Base-by-base conservation (phyloP, 495 filamentous ascomycete genomes). In the Penicillium arizonense region DNA sequence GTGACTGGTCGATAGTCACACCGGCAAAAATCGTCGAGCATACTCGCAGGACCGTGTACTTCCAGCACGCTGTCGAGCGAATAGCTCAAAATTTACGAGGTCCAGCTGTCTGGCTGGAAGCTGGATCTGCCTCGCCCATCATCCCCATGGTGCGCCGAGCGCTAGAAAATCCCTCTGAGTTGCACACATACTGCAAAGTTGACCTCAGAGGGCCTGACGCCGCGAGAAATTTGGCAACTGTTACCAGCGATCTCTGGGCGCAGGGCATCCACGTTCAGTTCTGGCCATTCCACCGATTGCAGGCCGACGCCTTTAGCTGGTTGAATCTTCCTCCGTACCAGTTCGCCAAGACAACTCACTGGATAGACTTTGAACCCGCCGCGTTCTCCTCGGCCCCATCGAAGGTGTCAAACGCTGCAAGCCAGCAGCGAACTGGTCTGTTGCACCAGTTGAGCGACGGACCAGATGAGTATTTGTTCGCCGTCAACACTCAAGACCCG, bases 11-110 rank as follows among this genome's bases (percentile, higher is more conserved):
- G 8, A 26, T 1, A 1, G 9, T 56, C 41, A 57, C 38, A 2
- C 13, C 64, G 3, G 40, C 54, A 20, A 26, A 51, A 14, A 50
- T 72, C 7, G 57, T 62, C 4, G 41, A 65, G 7, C 76, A 78
- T 40, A 69, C 52, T 4, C 55, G 77, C 34, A 34, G 21, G 10
- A 73, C 77, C 0, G 77, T 79, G 0, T 77, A 64, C 61, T 80
- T 80, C 48, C 16, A 44, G 0, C 23, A 69, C 3, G 72, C 74
- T 0, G 64, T 80, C 2, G 32, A 70, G 33, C 54, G 77, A 16
- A 41, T 73, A 11, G 37, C 56, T 6, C 7, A 49, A 13, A 55
- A 55, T 7, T 20, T 44, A 4, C 9, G 24, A 24, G 50, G 50
- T 10, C 45, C 57, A 1, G 59, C 56, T 39, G 52, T 59, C 3